Percentiles rank a stretch among this genome's conserved stretches.
Evolutionary conservation across 2,329 filamentous ascomycete genomes (phyloP).

Genomic region (Fulvia fulva): DNA sequence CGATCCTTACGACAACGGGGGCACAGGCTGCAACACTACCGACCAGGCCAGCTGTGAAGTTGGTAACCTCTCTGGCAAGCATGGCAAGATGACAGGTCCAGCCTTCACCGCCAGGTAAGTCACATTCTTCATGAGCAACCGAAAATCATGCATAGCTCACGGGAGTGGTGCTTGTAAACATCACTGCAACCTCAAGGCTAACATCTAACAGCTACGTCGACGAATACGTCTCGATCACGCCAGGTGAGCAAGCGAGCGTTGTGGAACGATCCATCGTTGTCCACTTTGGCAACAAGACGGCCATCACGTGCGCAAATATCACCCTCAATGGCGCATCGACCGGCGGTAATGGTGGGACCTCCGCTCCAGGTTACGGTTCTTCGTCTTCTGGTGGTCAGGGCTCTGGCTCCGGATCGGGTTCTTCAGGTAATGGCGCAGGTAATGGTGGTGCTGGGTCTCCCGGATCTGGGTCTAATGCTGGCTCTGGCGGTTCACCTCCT

Average conservation of each 20-base stretch:
- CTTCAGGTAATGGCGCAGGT: constrained; percentile 1
- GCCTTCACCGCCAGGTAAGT: constrained; percentile 31
- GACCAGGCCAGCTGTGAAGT: constrained; percentile 41
- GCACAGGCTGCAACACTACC: constrained; percentile 35
- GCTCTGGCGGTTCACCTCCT: not conserved
- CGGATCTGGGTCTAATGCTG: not conserved
- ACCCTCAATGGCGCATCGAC: constrained; percentile 21
- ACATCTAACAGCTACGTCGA: constrained; percentile 43
- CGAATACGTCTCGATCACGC: constrained; percentile 45
- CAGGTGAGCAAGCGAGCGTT: constrained; percentile 38
- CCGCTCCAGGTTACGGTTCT: constrained; percentile 10
- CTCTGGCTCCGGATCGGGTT: constrained; percentile 1
- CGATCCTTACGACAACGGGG: constrained; percentile 42
- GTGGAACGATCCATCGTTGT: constrained; percentile 54
- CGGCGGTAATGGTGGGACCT: constrained; percentile 7
- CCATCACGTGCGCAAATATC: constrained; percentile 57
- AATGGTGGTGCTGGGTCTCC: not conserved
- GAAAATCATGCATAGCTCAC: not conserved
- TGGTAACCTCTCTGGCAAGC: constrained; percentile 46
- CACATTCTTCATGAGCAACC: not conserved
- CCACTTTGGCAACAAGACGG: constrained; percentile 50
- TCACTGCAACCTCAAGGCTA: not conserved
- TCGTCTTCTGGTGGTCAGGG: constrained; percentile 5
- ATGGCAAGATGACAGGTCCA: constrained; percentile 36
- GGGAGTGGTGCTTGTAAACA: not conserved